Conservation (phyloP, 1,139 yeast species). For the Meyerozyma elateridarum region DNA sequence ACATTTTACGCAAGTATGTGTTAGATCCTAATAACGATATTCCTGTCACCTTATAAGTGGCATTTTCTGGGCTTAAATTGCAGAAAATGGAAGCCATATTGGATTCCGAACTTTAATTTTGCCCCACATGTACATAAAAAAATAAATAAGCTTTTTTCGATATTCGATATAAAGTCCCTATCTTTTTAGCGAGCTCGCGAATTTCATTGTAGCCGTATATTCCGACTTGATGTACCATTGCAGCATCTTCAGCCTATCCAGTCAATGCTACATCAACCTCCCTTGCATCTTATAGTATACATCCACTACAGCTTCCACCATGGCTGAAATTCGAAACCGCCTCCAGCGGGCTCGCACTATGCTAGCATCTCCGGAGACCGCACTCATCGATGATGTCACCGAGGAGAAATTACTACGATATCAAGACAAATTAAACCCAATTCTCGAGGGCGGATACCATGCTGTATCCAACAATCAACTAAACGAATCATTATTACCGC, state of each 20-base stretch:
- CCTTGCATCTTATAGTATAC: too few species aligned
- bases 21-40: conserved; percentile 33
- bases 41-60: conserved; percentile 21
- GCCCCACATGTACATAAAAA: too few species aligned
- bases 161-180: too few species aligned
- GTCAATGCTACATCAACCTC: too few species aligned
- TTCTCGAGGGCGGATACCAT: conserved; percentile 8
- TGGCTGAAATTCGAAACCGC: conserved; percentile 2
- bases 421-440: conserved; percentile 11
- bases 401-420: conserved; percentile 5
- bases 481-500: neutral
- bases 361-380: conserved; percentile 2
- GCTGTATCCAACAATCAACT: neutral
- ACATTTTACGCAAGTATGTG: conserved; percentile 48
- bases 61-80: too few species aligned
- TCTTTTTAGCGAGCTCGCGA: too few species aligned
- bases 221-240: too few species aligned
- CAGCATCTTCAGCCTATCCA: neutral
- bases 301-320: too few species aligned
- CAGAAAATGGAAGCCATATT: too few species aligned
- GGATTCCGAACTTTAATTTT: too few species aligned
- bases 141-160: too few species aligned
- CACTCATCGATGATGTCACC: conserved; percentile 3
- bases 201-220: too few species aligned
- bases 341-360: conserved; percentile 3